phyloP scores from a whole-genome alignment of 2,329 filamentous ascomycete genomes.

The Xylariomycetidae sp. region DNA sequence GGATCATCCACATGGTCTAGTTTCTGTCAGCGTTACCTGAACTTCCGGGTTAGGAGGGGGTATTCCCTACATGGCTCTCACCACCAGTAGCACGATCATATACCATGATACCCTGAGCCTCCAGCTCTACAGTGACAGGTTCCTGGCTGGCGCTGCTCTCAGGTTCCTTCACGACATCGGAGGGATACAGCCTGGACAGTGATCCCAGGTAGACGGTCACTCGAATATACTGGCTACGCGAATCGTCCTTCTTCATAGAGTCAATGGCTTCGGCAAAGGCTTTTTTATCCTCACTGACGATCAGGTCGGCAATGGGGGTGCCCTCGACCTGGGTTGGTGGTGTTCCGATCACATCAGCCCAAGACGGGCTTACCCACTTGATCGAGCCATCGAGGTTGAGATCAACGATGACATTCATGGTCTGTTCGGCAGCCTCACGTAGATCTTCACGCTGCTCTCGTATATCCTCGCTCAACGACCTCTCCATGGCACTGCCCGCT shows the following conservation, averaged over 20 bases:
- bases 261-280: slow-evolving; percentile 82
- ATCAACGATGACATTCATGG: slow-evolving; percentile 93
- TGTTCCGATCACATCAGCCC: slow-evolving; percentile 88
- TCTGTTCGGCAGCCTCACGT: slow-evolving; percentile 92
- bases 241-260: slow-evolving; percentile 88
- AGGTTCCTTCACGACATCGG: slow-evolving; percentile 35
- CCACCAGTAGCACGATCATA: slow-evolving; percentile 84
- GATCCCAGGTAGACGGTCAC: slow-evolving; percentile 70
- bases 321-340: slow-evolving; percentile 68
- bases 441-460: slow-evolving; percentile 90
- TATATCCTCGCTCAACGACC: slow-evolving; percentile 80
- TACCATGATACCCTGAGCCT: slow-evolving; percentile 97
- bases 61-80: slow-evolving; percentile 76
- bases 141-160: slow-evolving; percentile 33
- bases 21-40: too few relatives aligned
- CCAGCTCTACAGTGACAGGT: slow-evolving; percentile 67
- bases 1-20: slow-evolving; percentile 99
- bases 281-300: slow-evolving; percentile 71
- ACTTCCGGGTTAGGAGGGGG: too few relatives aligned
- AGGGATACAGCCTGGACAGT: slow-evolving; percentile 57
- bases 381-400: slow-evolving; percentile 85
- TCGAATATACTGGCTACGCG: slow-evolving; percentile 82
- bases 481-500: slow-evolving; percentile 48
- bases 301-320: slow-evolving; percentile 71
- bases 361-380: slow-evolving; percentile 95